These are phyloP conservation scores for Ogataea neopini DNA, from an alignment of 805 yeast species.

Conservation along the genomic window DNA sequence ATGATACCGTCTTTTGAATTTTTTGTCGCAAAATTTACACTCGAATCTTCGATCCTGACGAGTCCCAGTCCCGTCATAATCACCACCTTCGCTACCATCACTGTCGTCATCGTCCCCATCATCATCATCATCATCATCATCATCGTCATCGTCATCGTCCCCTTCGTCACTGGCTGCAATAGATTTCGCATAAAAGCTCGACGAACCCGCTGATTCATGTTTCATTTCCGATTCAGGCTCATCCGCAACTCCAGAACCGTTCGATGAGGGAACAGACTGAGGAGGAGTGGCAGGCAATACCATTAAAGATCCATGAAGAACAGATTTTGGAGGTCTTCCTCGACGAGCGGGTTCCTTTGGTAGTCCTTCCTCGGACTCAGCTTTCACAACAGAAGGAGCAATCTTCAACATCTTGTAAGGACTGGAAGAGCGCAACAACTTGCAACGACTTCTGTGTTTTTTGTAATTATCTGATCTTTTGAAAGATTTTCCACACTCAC, in stretches of 20 bases:
- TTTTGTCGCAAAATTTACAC: slow-evolving; percentile 19
- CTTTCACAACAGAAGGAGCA: background rate
- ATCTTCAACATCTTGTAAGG: background rate
- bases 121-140: slow-evolving; percentile 3
- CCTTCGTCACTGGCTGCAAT: too few species aligned
- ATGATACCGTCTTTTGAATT: slow-evolving; percentile 25
- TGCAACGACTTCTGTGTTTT: slow-evolving; percentile 25
- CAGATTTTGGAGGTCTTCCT: slow-evolving; percentile 9
- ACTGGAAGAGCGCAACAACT: slow-evolving; percentile 5
- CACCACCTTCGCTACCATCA: slow-evolving; percentile 4
- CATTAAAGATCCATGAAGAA: slow-evolving; percentile 1
- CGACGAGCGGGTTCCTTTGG: slow-evolving; percentile 3
- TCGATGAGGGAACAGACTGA: slow-evolving; percentile 3
- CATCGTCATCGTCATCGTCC: background rate
- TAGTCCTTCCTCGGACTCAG: background rate
- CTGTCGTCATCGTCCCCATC: slow-evolving; percentile 7
- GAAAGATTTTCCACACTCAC: slow-evolving; percentile 29
- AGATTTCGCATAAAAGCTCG: background rate
- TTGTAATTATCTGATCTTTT: slow-evolving; percentile 29
- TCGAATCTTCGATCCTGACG: slow-evolving; percentile 14
- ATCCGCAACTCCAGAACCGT: background rate
- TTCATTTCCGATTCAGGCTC: background rate
- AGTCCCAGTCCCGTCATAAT: background rate
- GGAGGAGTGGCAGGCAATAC: slow-evolving; percentile 4
- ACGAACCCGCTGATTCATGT: background rate